These are phyloP conservation scores for Glarea lozoyensis DNA, from an alignment of 495 filamentous ascomycete species.

Conservation along the genomic window DNA sequence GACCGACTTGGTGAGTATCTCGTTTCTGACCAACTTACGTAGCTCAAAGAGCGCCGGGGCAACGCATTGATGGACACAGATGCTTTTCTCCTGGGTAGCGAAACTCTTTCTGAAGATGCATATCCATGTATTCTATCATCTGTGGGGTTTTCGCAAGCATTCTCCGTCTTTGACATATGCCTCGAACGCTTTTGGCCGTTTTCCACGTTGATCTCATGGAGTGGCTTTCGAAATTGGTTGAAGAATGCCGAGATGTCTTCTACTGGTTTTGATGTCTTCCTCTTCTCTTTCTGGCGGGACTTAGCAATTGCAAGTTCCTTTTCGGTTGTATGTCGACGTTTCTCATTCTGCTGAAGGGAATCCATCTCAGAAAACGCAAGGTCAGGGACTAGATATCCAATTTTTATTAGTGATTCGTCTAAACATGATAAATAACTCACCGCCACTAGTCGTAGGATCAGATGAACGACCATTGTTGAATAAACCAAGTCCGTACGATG, in stretches of 20 bases:
- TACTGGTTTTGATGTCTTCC: slow-evolving; percentile 23
- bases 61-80: neutral
- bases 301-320: slow-evolving; percentile 8
- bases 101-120: neutral
- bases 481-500: slow-evolving; percentile 45
- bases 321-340: neutral
- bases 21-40: slow-evolving; percentile 18
- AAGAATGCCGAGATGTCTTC: slow-evolving; percentile 36
- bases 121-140: neutral
- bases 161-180: neutral
- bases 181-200: neutral
- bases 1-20: slow-evolving; percentile 3
- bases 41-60: slow-evolving; percentile 5
- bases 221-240: slow-evolving; percentile 6
- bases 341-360: slow-evolving; percentile 38
- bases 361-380: slow-evolving; percentile 60
- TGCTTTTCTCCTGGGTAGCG: neutral
- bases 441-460: slow-evolving; percentile 24
- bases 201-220: slow-evolving; percentile 7
- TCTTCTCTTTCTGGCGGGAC: slow-evolving; percentile 16
- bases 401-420: neutral
- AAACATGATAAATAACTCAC: slow-evolving; percentile 8
- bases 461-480: slow-evolving; percentile 67
- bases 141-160: neutral
- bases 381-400: slow-evolving; percentile 49